Evolutionary conservation across 31 red algal species (phyloP), one percentile per base, ranked within the genome.

Genomic region (Endocladia muricata): DNA sequence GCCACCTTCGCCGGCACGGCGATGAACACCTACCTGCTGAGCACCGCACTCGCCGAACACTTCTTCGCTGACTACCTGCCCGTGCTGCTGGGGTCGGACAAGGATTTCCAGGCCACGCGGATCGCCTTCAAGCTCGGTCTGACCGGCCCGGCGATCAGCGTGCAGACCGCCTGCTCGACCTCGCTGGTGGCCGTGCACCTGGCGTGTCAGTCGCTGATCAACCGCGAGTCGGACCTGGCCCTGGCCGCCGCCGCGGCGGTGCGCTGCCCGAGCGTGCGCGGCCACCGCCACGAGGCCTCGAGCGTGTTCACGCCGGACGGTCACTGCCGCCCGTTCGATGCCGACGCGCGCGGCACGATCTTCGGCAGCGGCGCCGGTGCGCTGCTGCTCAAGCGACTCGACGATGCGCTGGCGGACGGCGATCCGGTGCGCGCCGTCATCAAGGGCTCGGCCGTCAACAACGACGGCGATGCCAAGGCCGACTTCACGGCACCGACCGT

Each of bases 121-220:
- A 23, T 64, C 11, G 13, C 60, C 11, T 64, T 21, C 26, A 15
- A 22, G 26, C 25, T 64, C 17, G 26, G 26, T 23, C 60, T 64
- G 11, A 15, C 13, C 11, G 60, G 60, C 11, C 60, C 60, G 25
- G 25, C 17, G 11, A 64, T 64, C 60, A 64, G 26, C 26, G 25
- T 64, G 11, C 60, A 64, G 26, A 64, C 60, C n/a, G 60, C 60
- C 25, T 64, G 60, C 26, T 64, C 60, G 13, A 64, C 60, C 11
- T 64, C 60, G 13, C n/a, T 17, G 11, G 60, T 64, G 11, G 60
- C 60, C 26, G 25, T 15, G 11, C 60, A 64, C 26, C 60, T 64
- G 11, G 60, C 60, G 11, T 64, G 60, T 23, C 60, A 64, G 26
- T 21, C 15, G 11, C 15, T 64, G 11, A 17, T 17, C 13, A 22